Base-by-base conservation (phyloP, 495 filamentous ascomycete species). In the Penicillium arizonense region DNA sequence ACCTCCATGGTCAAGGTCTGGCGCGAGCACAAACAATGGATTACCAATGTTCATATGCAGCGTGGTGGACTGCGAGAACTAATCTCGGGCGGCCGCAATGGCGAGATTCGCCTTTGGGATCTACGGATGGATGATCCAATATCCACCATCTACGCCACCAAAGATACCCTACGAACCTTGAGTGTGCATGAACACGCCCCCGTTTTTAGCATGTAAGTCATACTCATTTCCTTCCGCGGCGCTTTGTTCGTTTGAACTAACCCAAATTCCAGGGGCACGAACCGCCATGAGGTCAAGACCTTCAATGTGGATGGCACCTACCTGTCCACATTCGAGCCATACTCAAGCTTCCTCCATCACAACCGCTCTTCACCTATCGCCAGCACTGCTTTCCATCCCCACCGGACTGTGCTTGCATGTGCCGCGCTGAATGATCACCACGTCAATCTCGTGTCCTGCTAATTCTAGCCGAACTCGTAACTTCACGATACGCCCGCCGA, bases 181-280 rank as follows among this genome's bases (percentile, higher is more conserved):
- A 92, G 89, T 64, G 90, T 94, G 21, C 94, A 99, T 71, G 94
- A 99, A 68, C 95, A 97, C 72, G 84, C 96, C 40, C 94, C 94
- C 26, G 92, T 99, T 6, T 96, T 97, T 77, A 90, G 90, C 62
- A 85, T 92, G 91, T 96, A 89, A 73, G 88, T 84, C 24, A 32
- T 42, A 6, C 32, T 11, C 41, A 28, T 8, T 3, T 36, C 14
- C 7, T 23, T 53, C 38, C 18, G 16, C 28, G 9, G n/a, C 36
- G 9, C 28, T 38, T 28, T n/a, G 28, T 44, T 32, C 14, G 21
- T 28, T 32, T 41, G 12, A 16, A 50, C 55, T 63, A 57, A 67
- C 41, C 6, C 37, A 24, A 9, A 26, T 16, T n/a, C 23, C 59
- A 96, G 91, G 52, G 95, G 93, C 55, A 91, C 91, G 11, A 89